phyloP scores from a whole-genome alignment of 352 stramenopile species.

The Hyaloperonospora arabidopsidis region DNA sequence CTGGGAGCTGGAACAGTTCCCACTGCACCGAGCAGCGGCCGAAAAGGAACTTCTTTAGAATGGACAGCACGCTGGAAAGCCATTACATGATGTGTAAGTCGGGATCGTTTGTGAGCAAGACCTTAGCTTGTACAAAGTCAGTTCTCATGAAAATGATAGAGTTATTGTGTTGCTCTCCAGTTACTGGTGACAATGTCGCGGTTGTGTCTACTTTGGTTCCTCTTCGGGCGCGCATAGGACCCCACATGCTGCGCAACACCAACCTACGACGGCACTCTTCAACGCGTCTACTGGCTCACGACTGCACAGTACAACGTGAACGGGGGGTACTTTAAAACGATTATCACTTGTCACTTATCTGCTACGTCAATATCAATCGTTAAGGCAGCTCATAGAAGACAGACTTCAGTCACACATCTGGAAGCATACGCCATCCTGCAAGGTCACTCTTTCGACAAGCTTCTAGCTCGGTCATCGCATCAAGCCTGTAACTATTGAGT shows the following conservation, averaged over 20 bases:
- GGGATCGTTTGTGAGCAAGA: neutral
- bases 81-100: neutral
- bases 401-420: neutral
- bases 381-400: neutral
- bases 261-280: neutral
- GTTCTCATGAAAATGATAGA: neutral
- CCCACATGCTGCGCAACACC: neutral
- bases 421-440: slow-evolving; percentile 2
- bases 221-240: neutral
- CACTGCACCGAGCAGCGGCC: neutral
- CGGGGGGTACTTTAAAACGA: slow-evolving; percentile 2
- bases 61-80: neutral
- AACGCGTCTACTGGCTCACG: neutral
- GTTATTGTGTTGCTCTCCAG: neutral
- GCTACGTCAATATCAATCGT: slow-evolving; percentile 8
- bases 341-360: slow-evolving; percentile 11
- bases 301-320: slow-evolving; percentile 8
- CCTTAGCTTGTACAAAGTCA: neutral
- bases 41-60: neutral
- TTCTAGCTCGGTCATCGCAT: neutral
- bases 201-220: neutral
- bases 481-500: neutral
- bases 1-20: slow-evolving; percentile 1
- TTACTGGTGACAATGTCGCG: neutral
- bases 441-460: slow-evolving; percentile 2